Evolutionary conservation across 805 yeast species (phyloP), one percentile per base, ranked within the genome.

Genomic region (Zygoascus bituminiphila): DNA sequence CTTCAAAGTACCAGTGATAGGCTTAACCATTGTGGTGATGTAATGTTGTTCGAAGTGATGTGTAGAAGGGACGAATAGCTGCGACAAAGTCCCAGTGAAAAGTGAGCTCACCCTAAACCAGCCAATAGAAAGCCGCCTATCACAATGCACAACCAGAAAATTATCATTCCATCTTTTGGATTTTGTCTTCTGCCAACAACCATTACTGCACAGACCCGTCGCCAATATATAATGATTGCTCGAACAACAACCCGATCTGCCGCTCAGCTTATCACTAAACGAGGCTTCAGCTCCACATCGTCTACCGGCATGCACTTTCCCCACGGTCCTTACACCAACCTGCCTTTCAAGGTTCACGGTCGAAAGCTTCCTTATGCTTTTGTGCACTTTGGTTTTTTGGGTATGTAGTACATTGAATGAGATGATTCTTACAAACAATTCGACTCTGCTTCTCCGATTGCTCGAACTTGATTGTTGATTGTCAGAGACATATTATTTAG

Each of bases 311-410:
- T 40, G 40, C 84, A 78, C 70, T 81, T 76, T 64, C 79, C 80
- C 61, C 84, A 78, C 63, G 97, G 97, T 63, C 81, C 82, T 43
- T 93, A 93, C 82, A 74, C 84, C 62, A 91, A 93, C 79, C 65
- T 91, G 55, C 98, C 98, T 57, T 93, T 91, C 81, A 80, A 80
- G 77, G 95, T 91, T 55, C 88, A 88, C 78, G 76, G 82, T 79
- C 88, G 95, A 78, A 84, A 81, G 74, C 77, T 91, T 57, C 98
- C 97, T 58, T 88, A 77, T 68, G 86, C 81, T 57, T 72, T 88
- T 46, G 76, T 83, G 57, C 95, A 84, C 75, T 83, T 85, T 76
- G 79, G 88, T 47, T 83, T 80, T 72, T 75, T 83, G 57, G 79
- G 84, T 66, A 65, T 48, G 73, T 66, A 19, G n/a, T n/a, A n/a